These are phyloP conservation scores for Penicillium tannophilum DNA, from an alignment of 495 filamentous ascomycete species.

Conservation along the genomic window DNA sequence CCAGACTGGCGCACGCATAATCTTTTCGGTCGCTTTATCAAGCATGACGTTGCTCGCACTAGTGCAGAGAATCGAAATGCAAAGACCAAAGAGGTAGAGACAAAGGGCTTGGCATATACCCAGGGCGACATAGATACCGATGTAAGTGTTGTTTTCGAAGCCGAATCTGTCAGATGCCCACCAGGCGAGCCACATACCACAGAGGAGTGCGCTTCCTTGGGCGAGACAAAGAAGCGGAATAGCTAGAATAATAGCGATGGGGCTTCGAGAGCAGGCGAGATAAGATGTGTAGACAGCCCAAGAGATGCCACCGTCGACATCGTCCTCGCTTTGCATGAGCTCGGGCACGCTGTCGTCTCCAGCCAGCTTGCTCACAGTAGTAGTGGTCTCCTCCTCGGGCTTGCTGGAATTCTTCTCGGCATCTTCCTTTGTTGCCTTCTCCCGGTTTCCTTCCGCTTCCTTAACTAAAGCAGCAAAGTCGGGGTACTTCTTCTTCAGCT, in stretches of 20 bases:
- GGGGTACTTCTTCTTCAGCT: background rate
- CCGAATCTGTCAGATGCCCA: constrained; percentile 1
- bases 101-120: background rate
- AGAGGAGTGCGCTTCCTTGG: background rate
- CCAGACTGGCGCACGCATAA: background rate
- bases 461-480: constrained; percentile 1
- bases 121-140: background rate
- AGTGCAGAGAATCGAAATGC: background rate
- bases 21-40: background rate
- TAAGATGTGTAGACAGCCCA: constrained; percentile 1
- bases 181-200: constrained; percentile 1
- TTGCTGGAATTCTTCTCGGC: background rate
- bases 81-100: background rate
- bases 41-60: constrained; percentile 1
- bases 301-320: background rate
- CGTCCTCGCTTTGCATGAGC: background rate
- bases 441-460: background rate
- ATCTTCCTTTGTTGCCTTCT: background rate
- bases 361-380: background rate
- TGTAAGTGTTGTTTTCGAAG: background rate
- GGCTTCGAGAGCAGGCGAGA: background rate
- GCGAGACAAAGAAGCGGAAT: background rate
- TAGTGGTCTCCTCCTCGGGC: background rate
- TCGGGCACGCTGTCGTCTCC: background rate
- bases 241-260: background rate